phyloP scores from a whole-genome alignment of 306 rosid genomes.

The Medicago ruthenica region DNA sequence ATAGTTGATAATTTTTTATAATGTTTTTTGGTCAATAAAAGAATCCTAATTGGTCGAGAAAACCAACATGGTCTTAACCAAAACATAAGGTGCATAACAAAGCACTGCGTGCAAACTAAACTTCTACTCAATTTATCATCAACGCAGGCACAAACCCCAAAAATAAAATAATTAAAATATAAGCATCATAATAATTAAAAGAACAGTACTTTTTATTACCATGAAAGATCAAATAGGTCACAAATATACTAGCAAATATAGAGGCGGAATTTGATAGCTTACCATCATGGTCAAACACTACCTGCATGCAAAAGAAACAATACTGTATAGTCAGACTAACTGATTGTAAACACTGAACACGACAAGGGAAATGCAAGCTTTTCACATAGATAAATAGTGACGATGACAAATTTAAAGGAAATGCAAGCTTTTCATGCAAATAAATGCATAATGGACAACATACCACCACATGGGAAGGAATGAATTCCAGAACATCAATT shows the following conservation, averaged over 20 bases:
- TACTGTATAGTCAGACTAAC: slow-evolving; percentile 34
- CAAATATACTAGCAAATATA: slow-evolving; percentile 41
- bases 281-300: slow-evolving; percentile 99
- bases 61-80: slow-evolving; percentile 18
- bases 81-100: slow-evolving; percentile 31
- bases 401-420: neutral
- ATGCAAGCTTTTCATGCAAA: slow-evolving; percentile 25
- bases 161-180: slow-evolving; percentile 28
- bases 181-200: slow-evolving; percentile 18
- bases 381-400: neutral
- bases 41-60: slow-evolving; percentile 15
- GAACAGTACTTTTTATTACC: slow-evolving; percentile 8
- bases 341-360: neutral
- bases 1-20: neutral
- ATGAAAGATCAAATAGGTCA: slow-evolving; percentile 22
- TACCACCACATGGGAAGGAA: slow-evolving; percentile 98
- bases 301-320: slow-evolving; percentile 68
- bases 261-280: slow-evolving; percentile 51
- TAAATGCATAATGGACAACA: slow-evolving; percentile 40
- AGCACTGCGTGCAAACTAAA: neutral
- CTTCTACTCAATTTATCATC: slow-evolving; percentile 22
- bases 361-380: slow-evolving; percentile 11
- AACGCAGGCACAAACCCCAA: slow-evolving; percentile 5
- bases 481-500: slow-evolving; percentile 85
- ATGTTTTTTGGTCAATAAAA: slow-evolving; percentile 15